Base-by-base conservation (phyloP, 2,329 filamentous ascomycete genomes). In the Zymoseptoria ardabiliae region DNA sequence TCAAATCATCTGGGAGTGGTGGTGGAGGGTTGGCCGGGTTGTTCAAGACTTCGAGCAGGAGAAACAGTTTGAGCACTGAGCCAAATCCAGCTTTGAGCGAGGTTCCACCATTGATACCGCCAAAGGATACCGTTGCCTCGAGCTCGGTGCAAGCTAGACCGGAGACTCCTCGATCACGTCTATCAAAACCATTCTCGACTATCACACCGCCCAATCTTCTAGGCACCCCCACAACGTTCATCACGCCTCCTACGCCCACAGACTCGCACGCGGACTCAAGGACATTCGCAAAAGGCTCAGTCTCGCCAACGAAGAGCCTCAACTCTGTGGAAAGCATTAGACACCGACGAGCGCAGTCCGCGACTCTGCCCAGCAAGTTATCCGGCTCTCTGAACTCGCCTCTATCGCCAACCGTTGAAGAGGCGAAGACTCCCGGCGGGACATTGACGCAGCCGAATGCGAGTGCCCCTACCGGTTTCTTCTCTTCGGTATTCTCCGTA, bases 401-500 rank as follows among this genome's bases (percentile, higher is more conserved):
- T 8, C 78, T 94, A 56, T 89, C 91, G 2, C 90, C 91, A 7
- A 89, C 87, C 0, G 79, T 84, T 45, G 92, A 97, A 72, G 86
- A 86, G 67, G 71, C 78, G n/a, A 85, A 84, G 61, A 79, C 82
- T 67, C 69, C 84, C 35, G 78, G 82, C 28, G 81, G 83, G 57
- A 79, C 82, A 53, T 72, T 78, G n/a, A 74, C 76, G 54, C 57
- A 53, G n/a, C 57, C 59, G 19, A 57, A 56, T 17, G 76, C 76
- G 19, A 57, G 54, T 17, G 76, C 76, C 57, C 75, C 74, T 30
- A 74, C 73, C 45, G 87, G 91, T 0, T 97, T 99, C 77, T 97
- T 99, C 75, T 96, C 91, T 4, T 92, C 90, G 23, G 89, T 99
- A 71, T 85, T 99, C 64, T 93, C 91, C 49, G 93, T 88, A 52